phyloP scores from a whole-genome alignment of 2,329 filamentous ascomycete species.

The Pseudogymnoascus sp. region DNA sequence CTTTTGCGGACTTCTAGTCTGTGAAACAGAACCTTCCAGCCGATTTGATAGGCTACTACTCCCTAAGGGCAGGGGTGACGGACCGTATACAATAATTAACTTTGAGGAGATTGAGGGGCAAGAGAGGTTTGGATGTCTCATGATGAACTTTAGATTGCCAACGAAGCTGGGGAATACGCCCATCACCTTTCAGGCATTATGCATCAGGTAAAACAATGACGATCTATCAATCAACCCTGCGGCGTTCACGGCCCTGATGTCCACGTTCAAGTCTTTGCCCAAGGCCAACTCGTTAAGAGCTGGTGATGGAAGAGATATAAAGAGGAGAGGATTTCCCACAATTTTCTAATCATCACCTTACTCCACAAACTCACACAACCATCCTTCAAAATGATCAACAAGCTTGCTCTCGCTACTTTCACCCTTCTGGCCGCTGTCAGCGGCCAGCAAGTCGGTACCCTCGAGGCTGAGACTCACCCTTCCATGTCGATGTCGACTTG shows the following conservation, averaged over 20 bases:
- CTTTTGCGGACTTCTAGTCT: slow-evolving; percentile 3
- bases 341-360: slow-evolving; percentile 4
- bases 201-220: not conserved
- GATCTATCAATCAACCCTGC: slow-evolving; percentile 1
- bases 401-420: slow-evolving; percentile 22
- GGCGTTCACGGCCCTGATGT: slow-evolving; percentile 4
- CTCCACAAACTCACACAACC: slow-evolving; percentile 3
- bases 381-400: slow-evolving; percentile 8
- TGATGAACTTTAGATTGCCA: slow-evolving; percentile 9
- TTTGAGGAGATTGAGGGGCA: slow-evolving; percentile 6
- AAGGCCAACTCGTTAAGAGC: not conserved
- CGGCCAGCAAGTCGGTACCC: slow-evolving; percentile 39
- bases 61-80: not conserved
- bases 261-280: not conserved
- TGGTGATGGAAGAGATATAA: not conserved
- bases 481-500: slow-evolving; percentile 42
- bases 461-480: slow-evolving; percentile 39
- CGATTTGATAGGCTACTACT: not conserved
- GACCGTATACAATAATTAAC: slow-evolving; percentile 1
- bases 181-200: slow-evolving; percentile 1
- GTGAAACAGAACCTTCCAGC: not conserved
- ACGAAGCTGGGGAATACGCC: not conserved
- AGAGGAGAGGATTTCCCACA: slow-evolving; percentile 1
- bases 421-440: slow-evolving; percentile 34
- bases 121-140: not conserved